phyloP scores from a whole-genome alignment of 495 filamentous ascomycete species.

The Haplographium delicatum region DNA sequence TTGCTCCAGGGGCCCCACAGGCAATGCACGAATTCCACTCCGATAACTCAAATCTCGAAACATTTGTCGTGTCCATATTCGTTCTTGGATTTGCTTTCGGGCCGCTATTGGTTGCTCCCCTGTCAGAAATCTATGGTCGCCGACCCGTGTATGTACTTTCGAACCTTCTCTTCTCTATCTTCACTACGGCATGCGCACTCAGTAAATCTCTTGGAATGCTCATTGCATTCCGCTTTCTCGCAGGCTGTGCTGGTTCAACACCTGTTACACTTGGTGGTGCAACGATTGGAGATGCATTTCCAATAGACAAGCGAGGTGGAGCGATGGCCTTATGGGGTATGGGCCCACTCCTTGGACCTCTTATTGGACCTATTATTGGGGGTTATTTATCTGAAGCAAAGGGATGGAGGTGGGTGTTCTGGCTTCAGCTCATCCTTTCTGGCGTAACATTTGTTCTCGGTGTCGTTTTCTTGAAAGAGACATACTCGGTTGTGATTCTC shows the following conservation, averaged over 20 bases:
- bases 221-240: slow-evolving; percentile 51
- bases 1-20: slow-evolving; percentile 57
- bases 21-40: slow-evolving; percentile 59
- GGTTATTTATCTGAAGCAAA: slow-evolving; percentile 63
- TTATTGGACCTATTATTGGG: slow-evolving; percentile 56
- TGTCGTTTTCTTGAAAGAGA: slow-evolving; percentile 41
- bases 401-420: slow-evolving; percentile 70
- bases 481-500: slow-evolving; percentile 47
- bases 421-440: slow-evolving; percentile 55
- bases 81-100: slow-evolving; percentile 66
- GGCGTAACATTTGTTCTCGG: slow-evolving; percentile 29
- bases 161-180: slow-evolving; percentile 50
- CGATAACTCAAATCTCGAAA: slow-evolving; percentile 42
- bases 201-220: slow-evolving; percentile 47
- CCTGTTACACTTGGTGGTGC: slow-evolving; percentile 52
- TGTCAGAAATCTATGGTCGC: slow-evolving; percentile 61
- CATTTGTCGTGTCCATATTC: slow-evolving; percentile 66
- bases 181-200: slow-evolving; percentile 52
- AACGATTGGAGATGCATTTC: slow-evolving; percentile 57
- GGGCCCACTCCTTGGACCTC: slow-evolving; percentile 59
- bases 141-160: slow-evolving; percentile 45
- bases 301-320: slow-evolving; percentile 56
- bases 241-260: slow-evolving; percentile 48
- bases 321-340: slow-evolving; percentile 59
- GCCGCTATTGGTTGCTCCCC: slow-evolving; percentile 53